These are phyloP conservation scores for Gossypium davidsonii DNA, from an alignment of 441 rosid genomes.

Conservation along the genomic window DNA sequence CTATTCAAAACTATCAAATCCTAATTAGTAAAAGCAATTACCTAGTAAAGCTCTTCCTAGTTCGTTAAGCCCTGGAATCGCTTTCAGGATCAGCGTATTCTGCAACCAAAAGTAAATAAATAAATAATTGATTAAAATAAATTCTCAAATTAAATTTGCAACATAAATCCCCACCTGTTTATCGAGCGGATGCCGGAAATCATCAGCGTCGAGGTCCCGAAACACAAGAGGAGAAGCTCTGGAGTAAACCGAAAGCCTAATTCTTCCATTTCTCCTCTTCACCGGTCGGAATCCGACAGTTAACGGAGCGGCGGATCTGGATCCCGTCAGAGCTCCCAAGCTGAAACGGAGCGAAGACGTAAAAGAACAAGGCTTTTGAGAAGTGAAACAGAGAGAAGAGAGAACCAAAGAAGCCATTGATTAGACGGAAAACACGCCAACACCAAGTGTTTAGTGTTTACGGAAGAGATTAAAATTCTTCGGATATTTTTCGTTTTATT, in stretches of 20 bases:
- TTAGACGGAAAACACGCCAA: not conserved
- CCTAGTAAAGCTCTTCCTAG: slow-evolving; percentile 73
- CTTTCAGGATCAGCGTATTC: slow-evolving; percentile 82
- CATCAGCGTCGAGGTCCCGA: slow-evolving; percentile 90
- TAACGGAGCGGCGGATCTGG: slow-evolving; percentile 13
- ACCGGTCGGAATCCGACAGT: slow-evolving; percentile 19
- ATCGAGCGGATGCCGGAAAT: slow-evolving; percentile 86
- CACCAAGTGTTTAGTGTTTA: not conserved
- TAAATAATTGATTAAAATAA: not conserved
- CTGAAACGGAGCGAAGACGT: slow-evolving; percentile 22
- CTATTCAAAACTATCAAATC: not conserved
- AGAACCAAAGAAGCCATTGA: slow-evolving; percentile 36
- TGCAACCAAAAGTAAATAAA: slow-evolving; percentile 22
- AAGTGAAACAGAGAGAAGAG: slow-evolving; percentile 27
- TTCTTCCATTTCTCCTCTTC: slow-evolving; percentile 24
- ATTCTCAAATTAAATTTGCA: not conserved
- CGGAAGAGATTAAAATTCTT: not conserved
- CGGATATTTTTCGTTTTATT: not conserved
- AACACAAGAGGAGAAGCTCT: slow-evolving; percentile 59
- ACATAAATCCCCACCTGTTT: slow-evolving; percentile 48
- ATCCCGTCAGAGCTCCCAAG: slow-evolving; percentile 13
- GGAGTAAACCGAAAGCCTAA: slow-evolving; percentile 33
- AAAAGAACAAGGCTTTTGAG: slow-evolving; percentile 18
- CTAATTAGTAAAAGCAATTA: slow-evolving; percentile 15
- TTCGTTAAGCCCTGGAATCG: slow-evolving; percentile 83